A percentile compares a stretch with the other conserved stretches of the same genome.
These are phyloP conservation scores for Moesziomyces sp. DNA, from an alignment of 1,284 basidiomycete genomes.

Conservation along the genomic window DNA sequence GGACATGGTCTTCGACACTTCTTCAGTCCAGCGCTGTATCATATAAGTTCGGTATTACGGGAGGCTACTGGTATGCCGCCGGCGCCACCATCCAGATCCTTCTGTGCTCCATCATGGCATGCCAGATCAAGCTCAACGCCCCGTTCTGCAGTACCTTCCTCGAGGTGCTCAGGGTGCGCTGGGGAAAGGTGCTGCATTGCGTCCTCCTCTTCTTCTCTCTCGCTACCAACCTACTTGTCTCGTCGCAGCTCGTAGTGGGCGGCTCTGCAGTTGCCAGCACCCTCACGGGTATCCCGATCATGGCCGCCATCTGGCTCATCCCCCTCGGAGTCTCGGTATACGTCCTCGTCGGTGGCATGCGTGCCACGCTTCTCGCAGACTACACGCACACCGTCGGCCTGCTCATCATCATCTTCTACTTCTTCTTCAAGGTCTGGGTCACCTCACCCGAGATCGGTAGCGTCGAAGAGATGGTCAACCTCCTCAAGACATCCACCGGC, in stretches of 20 bases:
- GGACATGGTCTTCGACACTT: slow-evolving; percentile 71
- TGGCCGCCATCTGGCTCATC: slow-evolving; percentile 62
- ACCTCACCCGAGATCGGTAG: slow-evolving; percentile 68
- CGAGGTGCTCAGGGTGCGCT: slow-evolving; percentile 77
- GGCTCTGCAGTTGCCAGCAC: slow-evolving; percentile 59
- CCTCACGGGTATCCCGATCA: slow-evolving; percentile 72
- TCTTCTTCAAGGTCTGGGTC: slow-evolving; percentile 78
- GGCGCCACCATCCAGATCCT: slow-evolving; percentile 75
- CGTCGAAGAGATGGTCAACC: slow-evolving; percentile 62
- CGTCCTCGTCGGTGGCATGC: slow-evolving; percentile 63
- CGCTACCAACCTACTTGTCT: slow-evolving; percentile 74
- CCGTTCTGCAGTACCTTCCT: slow-evolving; percentile 74
- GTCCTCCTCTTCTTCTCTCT: slow-evolving; percentile 83
- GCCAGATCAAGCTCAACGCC: slow-evolving; percentile 74
- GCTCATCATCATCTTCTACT: slow-evolving; percentile 69
- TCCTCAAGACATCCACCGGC: slow-evolving; percentile 71
- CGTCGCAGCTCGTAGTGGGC: slow-evolving; percentile 63
- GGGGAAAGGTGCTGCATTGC: slow-evolving; percentile 79
- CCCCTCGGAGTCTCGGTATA: slow-evolving; percentile 61
- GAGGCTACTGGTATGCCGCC: slow-evolving; percentile 54
- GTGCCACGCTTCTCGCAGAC: slow-evolving; percentile 63
- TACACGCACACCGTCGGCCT: slow-evolving; percentile 65
- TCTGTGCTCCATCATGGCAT: slow-evolving; percentile 72
- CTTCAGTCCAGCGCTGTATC: slow-evolving; percentile 74
- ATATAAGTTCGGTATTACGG: slow-evolving; percentile 24